Evolutionary conservation across 2,329 filamentous ascomycete species (phyloP), one percentile per base, ranked within the genome.

Genomic region (Metarhizium robertsii): DNA sequence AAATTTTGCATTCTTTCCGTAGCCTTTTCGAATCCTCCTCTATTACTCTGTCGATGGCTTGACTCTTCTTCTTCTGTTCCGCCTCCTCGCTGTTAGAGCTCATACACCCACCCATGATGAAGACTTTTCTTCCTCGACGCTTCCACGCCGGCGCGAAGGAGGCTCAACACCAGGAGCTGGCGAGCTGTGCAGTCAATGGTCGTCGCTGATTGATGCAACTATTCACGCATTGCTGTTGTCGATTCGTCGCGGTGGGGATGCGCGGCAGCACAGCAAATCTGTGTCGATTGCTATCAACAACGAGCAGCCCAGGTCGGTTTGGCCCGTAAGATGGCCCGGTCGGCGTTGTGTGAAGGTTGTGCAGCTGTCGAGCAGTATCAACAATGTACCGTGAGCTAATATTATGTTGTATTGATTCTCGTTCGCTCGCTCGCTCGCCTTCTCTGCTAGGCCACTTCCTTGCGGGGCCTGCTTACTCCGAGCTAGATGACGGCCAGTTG

Each of bases 1-100:
- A 75, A 64, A 99, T 97, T 77, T 99, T 99, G 90, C 94, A 97
- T 87, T 99, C 94, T 77, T 91, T 84, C 71, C 92, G 86, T 78
- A 97, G 78, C 71, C 88, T 84, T 72, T 90, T 90, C 53, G 91
- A 95, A 72, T 99, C 94, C 70, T 97, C 92, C 71, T 97, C 92
- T 59, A 99, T 79, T 66, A 84, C 87, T 73, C 88, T 88, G 75
- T 99, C 94, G 69, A 99, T 99, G 71, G 87, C 87, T 75, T 96
- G 91, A 73, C 91, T 96, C 73, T 88, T 85, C 80, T 97, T 96
- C 82, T 94, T 96, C 79, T 91, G 86, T 69, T 96, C 91, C 70
- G 80, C 84, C 76, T 95, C 90, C 70, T 91, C 91, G 70, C 86
- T 87, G 71, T 83, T 88, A 62, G 86, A 86, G 75, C 90, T 96